phyloP scores from a whole-genome alignment of 2,329 filamentous ascomycete species.

The Penicillium fuscoglaucum region DNA sequence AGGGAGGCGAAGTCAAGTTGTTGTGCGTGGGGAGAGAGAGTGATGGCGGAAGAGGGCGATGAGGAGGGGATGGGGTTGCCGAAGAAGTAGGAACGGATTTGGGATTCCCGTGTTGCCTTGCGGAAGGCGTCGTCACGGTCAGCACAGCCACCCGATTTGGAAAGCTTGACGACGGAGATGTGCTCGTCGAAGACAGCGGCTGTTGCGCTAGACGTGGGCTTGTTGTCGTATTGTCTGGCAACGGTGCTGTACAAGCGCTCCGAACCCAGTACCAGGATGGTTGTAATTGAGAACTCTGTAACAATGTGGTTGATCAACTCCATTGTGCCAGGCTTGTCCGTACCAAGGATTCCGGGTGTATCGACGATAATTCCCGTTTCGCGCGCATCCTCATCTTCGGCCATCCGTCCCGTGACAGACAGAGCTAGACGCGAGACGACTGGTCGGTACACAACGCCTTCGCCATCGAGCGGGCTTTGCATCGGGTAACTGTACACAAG shows the following conservation, averaged over 20 bases:
- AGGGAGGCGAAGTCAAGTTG: constrained; percentile 75
- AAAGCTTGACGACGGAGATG: constrained; percentile 73
- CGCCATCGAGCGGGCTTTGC: constrained; percentile 66
- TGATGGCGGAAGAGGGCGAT: constrained; percentile 56
- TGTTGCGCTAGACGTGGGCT: constrained; percentile 48
- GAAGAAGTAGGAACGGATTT: constrained; percentile 93
- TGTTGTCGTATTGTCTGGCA: constrained; percentile 63
- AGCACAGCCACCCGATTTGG: constrained; percentile 83
- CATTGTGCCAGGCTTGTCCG: constrained; percentile 63
- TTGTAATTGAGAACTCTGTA: constrained; percentile 70
- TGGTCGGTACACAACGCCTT: constrained; percentile 69
- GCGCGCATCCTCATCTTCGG: constrained; percentile 71
- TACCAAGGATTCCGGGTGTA: constrained; percentile 68
- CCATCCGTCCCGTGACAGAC: constrained; percentile 72
- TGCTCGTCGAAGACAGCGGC: constrained; percentile 58
- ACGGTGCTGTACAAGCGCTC: constrained; percentile 75
- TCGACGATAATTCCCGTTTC: constrained; percentile 82
- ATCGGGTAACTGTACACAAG: constrained; percentile 87
- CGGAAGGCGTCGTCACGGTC: constrained; percentile 73
- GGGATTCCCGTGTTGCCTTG: constrained; percentile 69
- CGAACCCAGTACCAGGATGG: constrained; percentile 79
- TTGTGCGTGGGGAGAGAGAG: constrained; percentile 83
- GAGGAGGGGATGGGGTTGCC: constrained; percentile 58
- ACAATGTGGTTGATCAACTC: constrained; percentile 81
- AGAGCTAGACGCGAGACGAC: constrained; percentile 75